Conservation (phyloP, 805 yeast species). For the Myxozyma udenii region DNA sequence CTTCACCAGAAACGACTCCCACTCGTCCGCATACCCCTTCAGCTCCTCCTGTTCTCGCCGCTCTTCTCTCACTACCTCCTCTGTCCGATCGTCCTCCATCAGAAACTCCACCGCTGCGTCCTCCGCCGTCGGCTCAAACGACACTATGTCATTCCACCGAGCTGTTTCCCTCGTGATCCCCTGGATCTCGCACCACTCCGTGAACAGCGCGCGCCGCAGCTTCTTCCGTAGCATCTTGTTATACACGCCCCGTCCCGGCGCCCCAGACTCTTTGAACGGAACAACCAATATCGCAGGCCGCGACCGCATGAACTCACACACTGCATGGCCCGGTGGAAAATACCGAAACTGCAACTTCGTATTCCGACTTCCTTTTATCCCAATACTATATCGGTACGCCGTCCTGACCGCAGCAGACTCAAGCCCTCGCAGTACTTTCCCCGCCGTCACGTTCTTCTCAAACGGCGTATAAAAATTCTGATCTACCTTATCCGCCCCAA, state of each 20-base stretch:
- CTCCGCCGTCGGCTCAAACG: slow-evolving; percentile 17
- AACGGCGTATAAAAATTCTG: slow-evolving; percentile 7
- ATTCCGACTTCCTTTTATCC: neutral
- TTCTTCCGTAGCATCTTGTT: slow-evolving; percentile 9
- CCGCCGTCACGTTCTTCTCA: slow-evolving; percentile 7
- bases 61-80: neutral
- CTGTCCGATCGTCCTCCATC: slow-evolving; percentile 11
- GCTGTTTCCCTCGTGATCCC: slow-evolving; percentile 18
- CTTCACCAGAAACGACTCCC: slow-evolving; percentile 18
- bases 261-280: neutral
- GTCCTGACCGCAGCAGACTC: neutral
- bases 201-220: slow-evolving; percentile 9
- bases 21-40: slow-evolving; percentile 7
- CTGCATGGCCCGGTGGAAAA: slow-evolving; percentile 13
- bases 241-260: slow-evolving; percentile 4
- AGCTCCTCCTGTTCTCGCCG: neutral
- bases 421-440: slow-evolving; percentile 7
- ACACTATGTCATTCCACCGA: slow-evolving; percentile 14
- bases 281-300: slow-evolving; percentile 8
- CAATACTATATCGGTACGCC: neutral
- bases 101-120: slow-evolving; percentile 9
- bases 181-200: slow-evolving; percentile 15
- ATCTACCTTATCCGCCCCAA: neutral
- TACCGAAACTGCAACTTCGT: slow-evolving; percentile 2
- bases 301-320: slow-evolving; percentile 11